Evolutionary conservation across 2,329 filamentous ascomycete species (phyloP).

Genomic region (Akanthomyces dipterigenus): DNA sequence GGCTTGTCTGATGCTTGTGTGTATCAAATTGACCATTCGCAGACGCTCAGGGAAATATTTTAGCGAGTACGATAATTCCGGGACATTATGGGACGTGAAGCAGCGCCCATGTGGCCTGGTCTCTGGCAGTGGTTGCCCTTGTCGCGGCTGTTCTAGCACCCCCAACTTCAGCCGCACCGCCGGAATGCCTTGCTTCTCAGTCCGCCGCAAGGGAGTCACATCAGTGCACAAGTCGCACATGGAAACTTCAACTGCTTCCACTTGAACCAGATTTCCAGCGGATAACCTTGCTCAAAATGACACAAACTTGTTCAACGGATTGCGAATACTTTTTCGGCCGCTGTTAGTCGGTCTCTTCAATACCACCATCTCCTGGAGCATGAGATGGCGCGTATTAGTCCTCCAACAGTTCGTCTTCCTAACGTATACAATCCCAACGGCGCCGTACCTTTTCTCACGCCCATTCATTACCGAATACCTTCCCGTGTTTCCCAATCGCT

Average conservation of each 20-base stretch:
- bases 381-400: constrained; percentile 36
- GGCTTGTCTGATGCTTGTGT: not conserved
- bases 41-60: no score
- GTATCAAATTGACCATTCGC: not conserved
- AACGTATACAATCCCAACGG: constrained; percentile 28
- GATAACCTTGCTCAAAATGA: not conserved
- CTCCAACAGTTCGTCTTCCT: constrained; percentile 35
- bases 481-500: constrained; percentile 20
- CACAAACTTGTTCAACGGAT: not conserved
- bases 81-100: no score
- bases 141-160: not conserved
- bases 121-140: not conserved
- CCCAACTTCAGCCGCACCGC: not conserved
- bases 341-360: constrained; percentile 29
- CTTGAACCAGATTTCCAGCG: not conserved
- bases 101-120: not conserved
- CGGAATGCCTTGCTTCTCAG: constrained; percentile 2
- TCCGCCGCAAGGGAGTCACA: not conserved
- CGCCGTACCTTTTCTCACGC: constrained; percentile 29
- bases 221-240: not conserved
- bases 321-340: constrained; percentile 20
- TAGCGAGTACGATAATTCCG: no score
- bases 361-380: constrained; percentile 27
- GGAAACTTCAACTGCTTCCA: not conserved
- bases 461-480: constrained; percentile 29